Evolutionary conservation across 257 asterid genomes (phyloP).

Genomic region (Fraxinus cuspidata): DNA sequence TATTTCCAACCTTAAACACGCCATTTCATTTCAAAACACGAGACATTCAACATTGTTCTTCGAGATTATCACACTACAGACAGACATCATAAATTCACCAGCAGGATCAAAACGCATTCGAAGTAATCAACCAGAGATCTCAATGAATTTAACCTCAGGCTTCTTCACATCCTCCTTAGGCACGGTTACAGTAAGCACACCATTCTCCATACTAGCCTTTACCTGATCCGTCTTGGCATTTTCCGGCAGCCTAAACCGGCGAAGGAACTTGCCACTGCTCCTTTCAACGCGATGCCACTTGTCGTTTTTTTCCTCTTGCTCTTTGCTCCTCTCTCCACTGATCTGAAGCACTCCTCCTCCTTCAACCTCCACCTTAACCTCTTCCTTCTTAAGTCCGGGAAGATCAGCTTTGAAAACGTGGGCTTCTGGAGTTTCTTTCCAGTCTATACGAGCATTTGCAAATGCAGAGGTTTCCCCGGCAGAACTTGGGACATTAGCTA

Average conservation of each 20-base stretch:
- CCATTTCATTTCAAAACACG: too few species aligned
- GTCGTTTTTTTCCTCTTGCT: conserved; percentile 41
- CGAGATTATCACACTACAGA: too few species aligned
- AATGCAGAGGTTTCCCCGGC: conserved; percentile 23
- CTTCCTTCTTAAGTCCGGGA: conserved; percentile 25
- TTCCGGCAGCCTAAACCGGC: conserved; percentile 35
- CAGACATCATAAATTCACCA: too few species aligned
- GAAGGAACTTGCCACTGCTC: conserved; percentile 30
- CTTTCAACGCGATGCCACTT: conserved; percentile 41
- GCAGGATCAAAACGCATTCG: too few species aligned
- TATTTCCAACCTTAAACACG: too few species aligned
- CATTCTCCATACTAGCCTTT: conserved; percentile 36
- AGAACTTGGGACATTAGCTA: conserved; percentile 11
- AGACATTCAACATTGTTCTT: too few species aligned
- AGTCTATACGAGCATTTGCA: conserved; percentile 35
- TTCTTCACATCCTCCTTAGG: conserved; percentile 33
- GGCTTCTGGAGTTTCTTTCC: conserved; percentile 33
- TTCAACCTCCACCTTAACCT: conserved; percentile 34
- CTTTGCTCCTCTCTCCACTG: conserved; percentile 39
- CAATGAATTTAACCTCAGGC: conserved; percentile 28
- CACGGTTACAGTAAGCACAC: conserved; percentile 32
- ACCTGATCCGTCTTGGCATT: conserved; percentile 27
- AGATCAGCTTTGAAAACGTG: conserved; percentile 31
- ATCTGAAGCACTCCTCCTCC: conserved; percentile 25
- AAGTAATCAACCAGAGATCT: conserved; percentile 22